Conservation (phyloP, 345 rosid genomes). For the Cardiospermum halicacabum region DNA sequence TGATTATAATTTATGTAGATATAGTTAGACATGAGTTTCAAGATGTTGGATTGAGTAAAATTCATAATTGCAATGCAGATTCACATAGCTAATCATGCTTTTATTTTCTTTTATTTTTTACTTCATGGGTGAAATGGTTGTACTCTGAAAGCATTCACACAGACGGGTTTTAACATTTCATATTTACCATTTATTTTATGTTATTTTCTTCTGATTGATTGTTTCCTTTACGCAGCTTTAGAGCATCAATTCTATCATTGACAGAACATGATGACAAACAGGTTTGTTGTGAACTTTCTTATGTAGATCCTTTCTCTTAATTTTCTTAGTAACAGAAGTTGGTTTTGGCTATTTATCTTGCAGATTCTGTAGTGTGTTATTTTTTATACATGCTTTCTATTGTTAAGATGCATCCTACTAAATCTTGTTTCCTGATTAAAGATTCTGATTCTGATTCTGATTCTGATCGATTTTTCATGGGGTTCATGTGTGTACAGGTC, state of each 20-base stretch:
- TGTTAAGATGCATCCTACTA: background rate
- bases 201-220: conserved; percentile 11
- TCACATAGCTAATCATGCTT: too few relatives aligned
- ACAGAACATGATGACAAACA: conserved; percentile 94
- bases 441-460: too few relatives aligned
- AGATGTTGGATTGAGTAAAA: too few relatives aligned
- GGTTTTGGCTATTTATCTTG: background rate
- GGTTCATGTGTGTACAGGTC: conserved; percentile 47
- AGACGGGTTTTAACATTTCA: background rate
- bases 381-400: background rate
- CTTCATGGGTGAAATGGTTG: background rate
- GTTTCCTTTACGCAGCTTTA: conserved; percentile 61
- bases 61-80: too few relatives aligned
- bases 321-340: background rate
- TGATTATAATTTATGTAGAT: too few relatives aligned
- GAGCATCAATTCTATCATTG: conserved; percentile 76
- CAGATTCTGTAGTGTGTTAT: background rate
- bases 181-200: background rate
- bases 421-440: background rate
- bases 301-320: background rate
- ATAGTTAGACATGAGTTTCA: too few relatives aligned
- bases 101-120: too few relatives aligned
- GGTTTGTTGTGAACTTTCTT: conserved; percentile 34
- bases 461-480: conserved; percentile 9
- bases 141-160: background rate